Conservation (phyloP, 352 stramenopile species). For the Globisporangium recalcitrans region DNA sequence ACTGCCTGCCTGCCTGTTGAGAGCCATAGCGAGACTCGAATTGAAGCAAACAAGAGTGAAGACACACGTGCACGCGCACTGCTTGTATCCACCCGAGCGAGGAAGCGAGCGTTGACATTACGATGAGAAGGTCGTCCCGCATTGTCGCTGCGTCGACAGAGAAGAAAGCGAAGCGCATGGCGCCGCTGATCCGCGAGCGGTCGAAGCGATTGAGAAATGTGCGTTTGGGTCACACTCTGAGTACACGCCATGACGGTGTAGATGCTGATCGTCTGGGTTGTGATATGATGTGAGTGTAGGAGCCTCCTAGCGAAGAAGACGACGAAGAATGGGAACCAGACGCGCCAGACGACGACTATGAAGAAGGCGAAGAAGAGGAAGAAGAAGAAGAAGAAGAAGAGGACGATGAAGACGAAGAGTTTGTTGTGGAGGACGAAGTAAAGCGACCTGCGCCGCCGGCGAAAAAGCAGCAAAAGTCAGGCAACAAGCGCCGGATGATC, state of each 20-base stretch:
- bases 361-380: constrained; percentile 22
- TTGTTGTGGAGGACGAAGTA: constrained; percentile 26
- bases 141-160: constrained; percentile 40
- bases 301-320: constrained; percentile 22
- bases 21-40: not conserved
- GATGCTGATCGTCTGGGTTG: not conserved
- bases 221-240: not conserved
- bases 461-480: constrained; percentile 5
- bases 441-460: constrained; percentile 16
- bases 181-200: constrained; percentile 42
- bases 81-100: not conserved
- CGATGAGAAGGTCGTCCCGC: constrained; percentile 64
- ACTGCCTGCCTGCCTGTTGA: not conserved
- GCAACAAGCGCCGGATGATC: constrained; percentile 47
- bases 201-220: constrained; percentile 26
- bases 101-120: not conserved
- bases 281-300: not conserved
- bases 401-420: constrained; percentile 29
- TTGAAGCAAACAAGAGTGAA: constrained; percentile 1
- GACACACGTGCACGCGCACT: no score
- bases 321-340: constrained; percentile 40
- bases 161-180: constrained; percentile 51
- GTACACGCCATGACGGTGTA: not conserved
- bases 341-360: constrained; percentile 27
- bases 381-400: constrained; percentile 33